Evolutionary conservation across 2,329 filamentous ascomycete species (phyloP).

Genomic region (Arthroderma uncinatum): DNA sequence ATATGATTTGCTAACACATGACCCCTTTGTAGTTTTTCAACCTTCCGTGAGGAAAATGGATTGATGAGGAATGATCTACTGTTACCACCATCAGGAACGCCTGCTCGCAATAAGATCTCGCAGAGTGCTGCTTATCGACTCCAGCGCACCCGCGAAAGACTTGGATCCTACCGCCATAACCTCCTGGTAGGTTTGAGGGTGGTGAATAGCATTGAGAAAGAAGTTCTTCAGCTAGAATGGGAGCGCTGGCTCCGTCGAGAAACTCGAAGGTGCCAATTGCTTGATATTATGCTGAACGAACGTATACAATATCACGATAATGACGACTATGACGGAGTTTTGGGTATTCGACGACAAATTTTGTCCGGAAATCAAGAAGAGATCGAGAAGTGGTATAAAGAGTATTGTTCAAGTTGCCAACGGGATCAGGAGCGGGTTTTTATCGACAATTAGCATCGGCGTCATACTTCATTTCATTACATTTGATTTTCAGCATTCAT

Average conservation of each 20-base stretch:
- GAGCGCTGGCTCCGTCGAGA: conserved; percentile 85
- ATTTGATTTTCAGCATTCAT: background rate
- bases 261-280: conserved; percentile 59
- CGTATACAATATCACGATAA: conserved; percentile 15
- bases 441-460: background rate
- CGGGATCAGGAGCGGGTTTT: conserved; percentile 28
- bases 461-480: background rate
- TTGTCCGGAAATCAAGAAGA: conserved; percentile 31
- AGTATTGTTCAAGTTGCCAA: conserved; percentile 53
- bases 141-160: conserved; percentile 65
- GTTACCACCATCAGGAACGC: conserved; percentile 20
- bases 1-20: background rate
- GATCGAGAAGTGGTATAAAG: conserved; percentile 46
- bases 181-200: conserved; percentile 81
- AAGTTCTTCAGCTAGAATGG: conserved; percentile 80
- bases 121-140: conserved; percentile 46
- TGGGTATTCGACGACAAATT: conserved; percentile 23
- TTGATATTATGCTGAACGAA: conserved; percentile 38
- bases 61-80: conserved; percentile 20
- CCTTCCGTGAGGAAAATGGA: conserved; percentile 34
- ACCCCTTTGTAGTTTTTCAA: conserved; percentile 23
- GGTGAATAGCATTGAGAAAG: conserved; percentile 77
- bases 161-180: conserved; percentile 79
- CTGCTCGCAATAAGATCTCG: conserved; percentile 21
- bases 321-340: conserved; percentile 17